phyloP scores from a whole-genome alignment of 225 moss, liverwort and hornwort genomes.

The Pseudoscleropodium purum region DNA sequence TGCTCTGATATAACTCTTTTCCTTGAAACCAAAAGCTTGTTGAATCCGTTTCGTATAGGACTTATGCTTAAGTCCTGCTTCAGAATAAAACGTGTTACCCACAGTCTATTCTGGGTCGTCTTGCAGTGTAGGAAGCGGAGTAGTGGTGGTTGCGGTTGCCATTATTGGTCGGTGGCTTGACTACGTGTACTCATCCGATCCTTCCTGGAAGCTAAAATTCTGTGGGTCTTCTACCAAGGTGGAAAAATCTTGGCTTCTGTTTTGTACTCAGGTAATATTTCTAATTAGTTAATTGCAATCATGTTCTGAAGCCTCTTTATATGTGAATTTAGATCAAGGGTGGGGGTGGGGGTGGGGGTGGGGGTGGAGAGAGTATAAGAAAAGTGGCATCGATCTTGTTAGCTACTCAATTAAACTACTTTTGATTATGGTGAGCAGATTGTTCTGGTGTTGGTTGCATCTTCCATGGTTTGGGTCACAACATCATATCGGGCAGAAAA shows the following conservation, averaged over 20 bases:
- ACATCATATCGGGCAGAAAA: conserved; percentile 76
- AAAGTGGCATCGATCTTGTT: not conserved
- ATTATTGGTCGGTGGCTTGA: conserved; percentile 62
- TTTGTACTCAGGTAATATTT: conserved; percentile 54
- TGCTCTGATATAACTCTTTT: not conserved
- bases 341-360: accelerated
- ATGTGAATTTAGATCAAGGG: not conserved
- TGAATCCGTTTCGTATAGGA: not conserved
- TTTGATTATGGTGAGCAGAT: conserved; percentile 42
- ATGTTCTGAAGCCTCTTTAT: not conserved
- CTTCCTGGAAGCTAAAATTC: conserved; percentile 66
- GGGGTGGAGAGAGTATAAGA: not conserved
- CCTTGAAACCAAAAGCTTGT: not conserved
- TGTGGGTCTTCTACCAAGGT: conserved; percentile 37
- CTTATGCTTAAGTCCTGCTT: not conserved
- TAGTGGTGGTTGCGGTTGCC: conserved; percentile 53
- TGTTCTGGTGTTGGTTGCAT: conserved; percentile 57
- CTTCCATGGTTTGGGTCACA: conserved; percentile 89
- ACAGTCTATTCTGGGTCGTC: not conserved
- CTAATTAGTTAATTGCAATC: not conserved
- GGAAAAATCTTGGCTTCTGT: conserved; percentile 52
- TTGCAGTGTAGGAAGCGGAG: conserved; percentile 74
- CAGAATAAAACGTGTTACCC: not conserved
- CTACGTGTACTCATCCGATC: conserved; percentile 32
- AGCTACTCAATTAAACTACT: not conserved